phyloP scores from a whole-genome alignment of 73 alveolate genomes.

The Uronychia setigera region DNA sequence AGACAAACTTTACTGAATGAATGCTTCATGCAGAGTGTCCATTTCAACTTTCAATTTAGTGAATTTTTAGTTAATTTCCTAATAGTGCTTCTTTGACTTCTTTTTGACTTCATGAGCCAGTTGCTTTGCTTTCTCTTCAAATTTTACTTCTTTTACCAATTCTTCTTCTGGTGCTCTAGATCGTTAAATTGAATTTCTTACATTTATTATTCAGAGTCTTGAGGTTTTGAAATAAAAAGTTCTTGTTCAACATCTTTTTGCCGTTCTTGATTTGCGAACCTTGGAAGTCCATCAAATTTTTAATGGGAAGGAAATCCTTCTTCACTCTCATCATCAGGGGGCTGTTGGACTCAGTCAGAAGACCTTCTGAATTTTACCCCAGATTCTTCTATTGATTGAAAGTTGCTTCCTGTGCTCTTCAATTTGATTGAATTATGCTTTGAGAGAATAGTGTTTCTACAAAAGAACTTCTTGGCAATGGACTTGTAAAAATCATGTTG shows the following conservation, averaged over 20 bases:
- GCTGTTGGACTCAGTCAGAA: too few relatives aligned
- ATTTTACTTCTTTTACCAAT: too few relatives aligned
- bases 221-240: too few relatives aligned
- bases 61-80: not conserved
- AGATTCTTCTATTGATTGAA: too few relatives aligned
- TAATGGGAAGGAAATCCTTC: not conserved
- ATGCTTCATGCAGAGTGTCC: not conserved
- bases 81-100: not conserved
- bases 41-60: not conserved
- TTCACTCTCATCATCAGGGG: not conserved
- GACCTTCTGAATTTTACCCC: too few relatives aligned
- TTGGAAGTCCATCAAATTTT: not conserved
- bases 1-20: not conserved
- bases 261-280: not conserved
- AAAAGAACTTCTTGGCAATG: not conserved
- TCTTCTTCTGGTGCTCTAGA: too few relatives aligned
- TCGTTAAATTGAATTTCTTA: too few relatives aligned
- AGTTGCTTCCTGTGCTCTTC: too few relatives aligned
- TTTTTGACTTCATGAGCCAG: not conserved
- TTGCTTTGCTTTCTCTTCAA: not conserved
- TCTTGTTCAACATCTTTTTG: too few relatives aligned
- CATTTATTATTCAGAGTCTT: not conserved
- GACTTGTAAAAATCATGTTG: not conserved
- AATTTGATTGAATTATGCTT: not conserved
- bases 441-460: not conserved